Evolutionary conservation across 2,329 filamentous ascomycete genomes (phyloP).

Genomic region (Colletotrichum echinochloae): DNA sequence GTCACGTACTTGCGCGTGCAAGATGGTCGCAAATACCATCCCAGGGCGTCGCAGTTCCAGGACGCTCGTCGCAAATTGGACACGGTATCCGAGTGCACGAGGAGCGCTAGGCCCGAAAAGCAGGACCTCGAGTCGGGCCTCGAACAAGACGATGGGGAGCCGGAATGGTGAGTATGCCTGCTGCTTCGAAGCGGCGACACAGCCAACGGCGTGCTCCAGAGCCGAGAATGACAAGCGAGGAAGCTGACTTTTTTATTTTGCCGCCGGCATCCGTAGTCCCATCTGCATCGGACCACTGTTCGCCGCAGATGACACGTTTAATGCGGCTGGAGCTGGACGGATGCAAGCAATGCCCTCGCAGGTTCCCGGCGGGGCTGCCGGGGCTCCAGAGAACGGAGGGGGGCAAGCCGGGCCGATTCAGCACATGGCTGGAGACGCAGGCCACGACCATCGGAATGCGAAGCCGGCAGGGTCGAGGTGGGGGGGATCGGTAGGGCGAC

Average conservation of each 20-base stretch:
- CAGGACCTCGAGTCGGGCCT: conserved; percentile 32
- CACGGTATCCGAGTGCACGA: conserved; percentile 46
- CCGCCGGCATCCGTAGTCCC: conserved; percentile 44
- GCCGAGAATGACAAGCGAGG: not conserved
- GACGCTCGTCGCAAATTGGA: conserved; percentile 48
- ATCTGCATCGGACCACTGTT: conserved; percentile 51
- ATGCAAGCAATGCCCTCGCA: conserved; percentile 18
- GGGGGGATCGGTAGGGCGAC: conserved; percentile 3
- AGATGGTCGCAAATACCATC: conserved; percentile 40
- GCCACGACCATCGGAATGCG: not conserved
- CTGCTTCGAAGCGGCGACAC: not conserved
- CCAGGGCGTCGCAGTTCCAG: conserved; percentile 28
- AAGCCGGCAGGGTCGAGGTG: not conserved
- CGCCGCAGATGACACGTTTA: conserved; percentile 26
- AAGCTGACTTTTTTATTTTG: conserved; percentile 28
- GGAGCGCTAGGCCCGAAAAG: conserved; percentile 24
- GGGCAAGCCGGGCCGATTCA: conserved; percentile 2
- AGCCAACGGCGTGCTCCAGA: not conserved
- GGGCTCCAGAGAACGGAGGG: conserved; percentile 15
- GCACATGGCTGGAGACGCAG: not conserved
- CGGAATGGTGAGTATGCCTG: conserved; percentile 29
- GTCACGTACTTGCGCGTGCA: conserved; percentile 21
- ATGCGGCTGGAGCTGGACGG: conserved; percentile 3
- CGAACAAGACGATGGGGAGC: conserved; percentile 15
- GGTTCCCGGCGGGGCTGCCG: not conserved